Base-by-base conservation (phyloP, 1,284 basidiomycete genomes). In the Sparassis latifolia region DNA sequence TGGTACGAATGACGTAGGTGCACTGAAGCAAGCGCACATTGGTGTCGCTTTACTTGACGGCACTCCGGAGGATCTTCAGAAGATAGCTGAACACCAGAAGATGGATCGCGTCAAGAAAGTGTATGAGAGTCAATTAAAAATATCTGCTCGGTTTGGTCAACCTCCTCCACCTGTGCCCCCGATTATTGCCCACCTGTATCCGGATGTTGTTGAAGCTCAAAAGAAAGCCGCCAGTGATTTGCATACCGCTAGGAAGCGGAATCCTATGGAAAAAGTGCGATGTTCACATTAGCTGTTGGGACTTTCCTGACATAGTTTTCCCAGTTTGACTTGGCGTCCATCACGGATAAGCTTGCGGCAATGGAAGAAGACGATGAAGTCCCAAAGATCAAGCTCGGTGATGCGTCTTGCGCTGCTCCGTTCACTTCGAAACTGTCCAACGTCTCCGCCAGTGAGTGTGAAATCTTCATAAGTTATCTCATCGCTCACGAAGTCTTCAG, bases 1-100 rank as follows among this genome's bases (percentile, higher is more conserved):
- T 65, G 95, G 95, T 38, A 97, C 94, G 12, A 97, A 97, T 67
- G 94, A 97, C 59, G 94, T 97, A 44, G 94, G 95, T 33, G 94
- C 95, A 2, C 80, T 97, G 47, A 97, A 97, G 68, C 92, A 96
- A 65, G 94, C 95, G 0, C 92, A 97, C 66, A 87, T 97, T 52
- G 94, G 94, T 56, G 90, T 97, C 20, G 94, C 94, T 1, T 75
- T 97, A 2, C 74, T 97, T 43, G 92, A 97, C 62, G 94, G 94
- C 0, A 90, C 92, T 0, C 79, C 82, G 0, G 94, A 95, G 58
- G 95, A 97, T 63, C 71, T 97, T 33, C 82, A 92, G 69, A 92
- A 89, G 66, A 97, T 97, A 57, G 91, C 92, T 1, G 92, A 97
- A 63, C 85, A 93, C 59, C 91, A 93, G 66, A 84, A 81, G 65